Percentiles rank a stretch among this genome's conserved stretches.
Evolutionary conservation across 495 filamentous ascomycete species (phyloP).

Genomic region (Podospora pseudocomata): DNA sequence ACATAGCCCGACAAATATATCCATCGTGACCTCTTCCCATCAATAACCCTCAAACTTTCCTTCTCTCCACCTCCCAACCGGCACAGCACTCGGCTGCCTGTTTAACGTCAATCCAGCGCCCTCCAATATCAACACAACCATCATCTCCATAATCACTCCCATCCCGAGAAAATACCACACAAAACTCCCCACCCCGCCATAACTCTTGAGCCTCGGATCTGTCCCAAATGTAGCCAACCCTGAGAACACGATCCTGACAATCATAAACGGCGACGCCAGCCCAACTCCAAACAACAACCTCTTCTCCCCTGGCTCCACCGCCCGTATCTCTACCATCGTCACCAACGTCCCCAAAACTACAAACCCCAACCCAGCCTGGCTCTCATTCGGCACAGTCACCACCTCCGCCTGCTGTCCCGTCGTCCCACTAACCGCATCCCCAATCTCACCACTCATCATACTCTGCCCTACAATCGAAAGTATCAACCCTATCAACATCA

Average conservation of each 20-base stretch:
- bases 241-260: slow-evolving; percentile 37
- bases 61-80: not conserved
- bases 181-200: slow-evolving; percentile 26
- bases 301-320: slow-evolving; percentile 33
- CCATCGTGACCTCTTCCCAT: not conserved
- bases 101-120: slow-evolving; percentile 32
- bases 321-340: slow-evolving; percentile 22
- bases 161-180: slow-evolving; percentile 30
- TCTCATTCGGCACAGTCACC: slow-evolving; percentile 20
- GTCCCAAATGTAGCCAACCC: slow-evolving; percentile 26
- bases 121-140: slow-evolving; percentile 34
- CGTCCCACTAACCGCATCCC: slow-evolving; percentile 6
- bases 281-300: slow-evolving; percentile 32
- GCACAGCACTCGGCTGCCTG: slow-evolving; percentile 2
- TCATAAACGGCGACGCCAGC: slow-evolving; percentile 36
- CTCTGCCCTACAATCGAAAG: slow-evolving; percentile 34
- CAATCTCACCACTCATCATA: slow-evolving; percentile 6
- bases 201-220: slow-evolving; percentile 27
- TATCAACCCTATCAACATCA: slow-evolving; percentile 31
- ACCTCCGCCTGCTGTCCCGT: slow-evolving; percentile 8
- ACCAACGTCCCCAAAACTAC: slow-evolving; percentile 23
- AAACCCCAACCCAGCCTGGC: slow-evolving; percentile 27
- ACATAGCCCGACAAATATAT: too few species aligned
- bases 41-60: not conserved
- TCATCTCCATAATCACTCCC: slow-evolving; percentile 39